These are phyloP conservation scores for Botrytis sinoallii DNA, from an alignment of 2,329 filamentous ascomycete species.

Conservation along the genomic window DNA sequence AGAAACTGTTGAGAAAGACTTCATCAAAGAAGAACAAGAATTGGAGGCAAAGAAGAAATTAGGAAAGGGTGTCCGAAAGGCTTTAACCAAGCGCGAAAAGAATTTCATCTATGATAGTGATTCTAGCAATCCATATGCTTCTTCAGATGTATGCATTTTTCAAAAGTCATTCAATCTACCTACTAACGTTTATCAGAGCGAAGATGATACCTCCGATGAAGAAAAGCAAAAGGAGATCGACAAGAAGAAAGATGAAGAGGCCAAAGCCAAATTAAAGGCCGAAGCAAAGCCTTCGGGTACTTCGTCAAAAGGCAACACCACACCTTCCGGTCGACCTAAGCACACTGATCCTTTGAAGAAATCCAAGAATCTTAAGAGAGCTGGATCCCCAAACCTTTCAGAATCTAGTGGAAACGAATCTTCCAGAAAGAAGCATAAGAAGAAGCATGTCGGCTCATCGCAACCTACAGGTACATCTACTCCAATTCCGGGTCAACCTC, in stretches of 20 bases:
- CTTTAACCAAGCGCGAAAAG: conserved; percentile 79
- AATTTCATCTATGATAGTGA: conserved; percentile 83
- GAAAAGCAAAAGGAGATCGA: conserved; percentile 64
- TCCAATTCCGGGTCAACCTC: conserved; percentile 44
- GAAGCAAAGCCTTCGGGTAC: conserved; percentile 48
- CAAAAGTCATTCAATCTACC: background rate
- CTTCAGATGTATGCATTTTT: conserved; percentile 46
- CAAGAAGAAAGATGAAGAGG: conserved; percentile 56
- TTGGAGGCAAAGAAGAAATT: conserved; percentile 66
- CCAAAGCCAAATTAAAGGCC: conserved; percentile 54
- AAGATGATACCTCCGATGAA: conserved; percentile 48
- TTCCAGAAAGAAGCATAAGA: conserved; percentile 73
- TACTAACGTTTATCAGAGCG: conserved; percentile 44
- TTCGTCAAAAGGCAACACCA: conserved; percentile 68
- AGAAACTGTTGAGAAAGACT: conserved; percentile 65
- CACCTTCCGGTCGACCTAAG: conserved; percentile 57
- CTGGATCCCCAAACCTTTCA: conserved; percentile 78
- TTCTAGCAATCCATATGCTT: conserved; percentile 53
- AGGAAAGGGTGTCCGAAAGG: conserved; percentile 76
- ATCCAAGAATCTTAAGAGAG: conserved; percentile 64
- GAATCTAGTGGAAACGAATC: conserved; percentile 93
- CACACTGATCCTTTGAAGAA: conserved; percentile 51
- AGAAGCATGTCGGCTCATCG: conserved; percentile 55
- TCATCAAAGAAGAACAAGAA: conserved; percentile 68
- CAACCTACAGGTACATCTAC: conserved; percentile 54